phyloP scores from a whole-genome alignment of 306 rosid species.

The Acmispon strigosus region DNA sequence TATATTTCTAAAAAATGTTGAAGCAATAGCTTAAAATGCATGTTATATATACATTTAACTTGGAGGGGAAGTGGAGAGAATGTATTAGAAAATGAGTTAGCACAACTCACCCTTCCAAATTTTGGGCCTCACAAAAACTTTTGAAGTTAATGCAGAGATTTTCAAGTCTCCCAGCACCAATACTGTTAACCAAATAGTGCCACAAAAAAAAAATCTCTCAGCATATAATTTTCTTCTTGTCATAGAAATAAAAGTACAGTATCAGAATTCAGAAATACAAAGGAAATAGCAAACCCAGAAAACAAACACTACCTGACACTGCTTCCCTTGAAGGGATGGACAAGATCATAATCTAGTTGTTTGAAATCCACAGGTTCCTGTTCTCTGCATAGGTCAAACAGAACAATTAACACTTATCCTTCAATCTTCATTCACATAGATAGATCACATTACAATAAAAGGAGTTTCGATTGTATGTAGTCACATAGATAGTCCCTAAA shows the following conservation, averaged over 20 bases:
- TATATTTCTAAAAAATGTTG: too few relatives aligned
- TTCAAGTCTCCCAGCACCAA: slow-evolving; percentile 57
- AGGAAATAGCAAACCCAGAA: neutral
- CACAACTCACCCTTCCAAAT: slow-evolving; percentile 55
- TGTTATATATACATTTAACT: too few relatives aligned
- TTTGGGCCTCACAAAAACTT: slow-evolving; percentile 47
- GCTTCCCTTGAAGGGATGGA: slow-evolving; percentile 59
- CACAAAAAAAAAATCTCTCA: neutral
- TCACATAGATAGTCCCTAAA: too few relatives aligned
- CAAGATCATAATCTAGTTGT: slow-evolving; percentile 53
- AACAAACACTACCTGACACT: slow-evolving; percentile 43
- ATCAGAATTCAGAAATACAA: neutral
- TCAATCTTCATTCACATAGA: neutral
- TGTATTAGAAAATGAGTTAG: neutral
- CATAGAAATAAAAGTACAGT: neutral
- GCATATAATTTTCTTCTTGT: neutral
- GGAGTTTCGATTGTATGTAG: too few relatives aligned
- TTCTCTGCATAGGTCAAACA: slow-evolving; percentile 27
- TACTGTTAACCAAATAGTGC: slow-evolving; percentile 24
- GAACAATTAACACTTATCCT: neutral
- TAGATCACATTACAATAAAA: neutral
- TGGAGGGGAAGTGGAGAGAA: neutral
- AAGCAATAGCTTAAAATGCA: too few relatives aligned
- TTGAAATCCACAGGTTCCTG: slow-evolving; percentile 45
- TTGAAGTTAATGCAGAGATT: slow-evolving; percentile 43